Base-by-base conservation (phyloP, 2,329 filamentous ascomycete genomes). In the Scedosporium apiospermum region DNA sequence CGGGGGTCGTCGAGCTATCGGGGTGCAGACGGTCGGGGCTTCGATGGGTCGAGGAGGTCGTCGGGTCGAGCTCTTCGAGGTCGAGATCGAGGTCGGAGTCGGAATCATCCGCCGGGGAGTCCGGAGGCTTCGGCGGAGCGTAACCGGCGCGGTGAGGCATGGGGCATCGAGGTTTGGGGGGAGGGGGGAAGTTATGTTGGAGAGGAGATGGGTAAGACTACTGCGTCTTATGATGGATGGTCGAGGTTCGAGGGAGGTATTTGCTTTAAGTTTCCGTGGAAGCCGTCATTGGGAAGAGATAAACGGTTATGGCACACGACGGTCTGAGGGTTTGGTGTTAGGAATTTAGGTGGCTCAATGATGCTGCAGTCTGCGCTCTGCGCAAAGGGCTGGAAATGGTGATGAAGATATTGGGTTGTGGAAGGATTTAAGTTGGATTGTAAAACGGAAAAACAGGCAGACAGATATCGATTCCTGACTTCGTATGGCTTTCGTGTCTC, bases 61-160 rank as follows among this genome's bases (percentile, higher is more conserved):
- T 71, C 62, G 90, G 89, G 71, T 93, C 89, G 67, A 95, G 86
- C 78, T 93, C 90, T 70, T 91, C 83, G 68, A 91, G 82, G 69
- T 93, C 88, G 69, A 95, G 80, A 66, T 90, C 88, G 68, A 88
- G 84, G 72, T 93, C 89, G 65, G 76, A 74, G 63, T 88, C 78
- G 59, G 88, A 90, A 72, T 92, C 88, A 75, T 86, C 79, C 69
- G 78, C 75, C 65, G 82, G 81, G 64, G 83, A 85, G 75, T 88
- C 85, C 75, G 86, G 86, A 70, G 83, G 82, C 73, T 87, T 62
- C 82, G 70, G 83, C 77, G 68, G 77, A 75, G 70, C 77, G 79
- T 72, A 80, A 79, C 41, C 78, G 73, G 76, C 76, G 77, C 78
- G 75, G 70, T 80, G 74, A 81, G 83, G 80, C 83, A 86, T 84